Evolutionary conservation across 805 yeast genomes (phyloP).

Genomic region (Nakazawaea siamensis): DNA sequence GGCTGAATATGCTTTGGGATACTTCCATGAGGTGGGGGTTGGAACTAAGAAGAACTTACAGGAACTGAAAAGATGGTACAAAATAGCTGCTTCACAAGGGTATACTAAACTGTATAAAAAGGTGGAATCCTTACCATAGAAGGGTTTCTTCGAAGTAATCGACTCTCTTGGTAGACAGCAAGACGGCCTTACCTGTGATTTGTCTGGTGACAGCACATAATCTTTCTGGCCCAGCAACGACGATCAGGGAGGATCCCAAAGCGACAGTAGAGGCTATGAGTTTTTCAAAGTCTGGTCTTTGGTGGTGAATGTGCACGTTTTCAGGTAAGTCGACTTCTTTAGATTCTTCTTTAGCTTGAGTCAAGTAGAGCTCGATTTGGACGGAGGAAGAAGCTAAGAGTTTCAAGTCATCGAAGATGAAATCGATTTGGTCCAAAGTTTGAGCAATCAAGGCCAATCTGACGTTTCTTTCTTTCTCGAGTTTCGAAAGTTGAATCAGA

Average conservation of each 20-base stretch:
- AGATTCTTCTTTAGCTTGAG: conserved; percentile 22
- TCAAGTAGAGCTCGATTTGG: conserved; percentile 20
- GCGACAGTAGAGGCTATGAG: conserved; percentile 18
- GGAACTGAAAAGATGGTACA: conserved; percentile 42
- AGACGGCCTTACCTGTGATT: conserved; percentile 20
- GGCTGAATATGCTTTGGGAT: conserved; percentile 65
- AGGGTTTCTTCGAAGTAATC: conserved; percentile 30
- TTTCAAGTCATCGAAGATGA: conserved; percentile 21
- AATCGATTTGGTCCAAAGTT: conserved; percentile 17
- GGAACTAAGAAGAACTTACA: conserved; percentile 37
- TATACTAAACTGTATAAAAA: conserved; percentile 45
- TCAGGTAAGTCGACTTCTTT: conserved; percentile 13
- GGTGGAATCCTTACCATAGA: conserved; percentile 19
- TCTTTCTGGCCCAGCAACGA: conserved; percentile 28
- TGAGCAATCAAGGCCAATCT: conserved; percentile 23
- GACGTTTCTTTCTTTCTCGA: conserved; percentile 13
- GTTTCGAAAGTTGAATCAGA: conserved; percentile 23
- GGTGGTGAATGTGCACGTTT: conserved; percentile 8
- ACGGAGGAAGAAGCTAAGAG: conserved; percentile 9
- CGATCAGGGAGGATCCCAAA: conserved; percentile 22
- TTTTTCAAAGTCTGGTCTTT: conserved; percentile 16
- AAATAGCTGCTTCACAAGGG: conserved; percentile 54
- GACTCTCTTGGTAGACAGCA: conserved; percentile 16
- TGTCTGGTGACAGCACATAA: conserved; percentile 25
- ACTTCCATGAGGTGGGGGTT: conserved; percentile 59